A percentile compares a stretch with the other conserved stretches of the same genome.
phyloP scores from a whole-genome alignment of 495 filamentous ascomycete genomes.

The Podospora australis region DNA sequence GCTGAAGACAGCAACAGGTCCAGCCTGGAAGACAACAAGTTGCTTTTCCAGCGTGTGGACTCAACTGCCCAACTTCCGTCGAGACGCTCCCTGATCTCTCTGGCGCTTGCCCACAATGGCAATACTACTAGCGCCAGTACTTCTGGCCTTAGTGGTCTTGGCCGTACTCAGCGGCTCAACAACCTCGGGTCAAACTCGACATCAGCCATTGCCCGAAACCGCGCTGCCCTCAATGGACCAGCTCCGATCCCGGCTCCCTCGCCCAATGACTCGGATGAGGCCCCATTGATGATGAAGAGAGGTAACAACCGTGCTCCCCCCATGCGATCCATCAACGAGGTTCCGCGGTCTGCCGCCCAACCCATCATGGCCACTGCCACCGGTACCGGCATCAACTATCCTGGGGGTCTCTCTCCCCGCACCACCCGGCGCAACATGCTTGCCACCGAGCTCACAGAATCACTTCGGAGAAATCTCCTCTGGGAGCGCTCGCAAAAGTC shows the following conservation, averaged over 20 bases:
- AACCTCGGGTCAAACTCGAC: constrained; percentile 70
- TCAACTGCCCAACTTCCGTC: constrained; percentile 81
- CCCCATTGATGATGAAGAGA: constrained; percentile 60
- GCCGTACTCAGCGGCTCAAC: constrained; percentile 56
- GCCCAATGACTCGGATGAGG: constrained; percentile 61
- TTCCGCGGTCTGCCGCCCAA: constrained; percentile 63
- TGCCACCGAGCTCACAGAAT: constrained; percentile 69
- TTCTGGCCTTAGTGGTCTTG: too few species aligned
- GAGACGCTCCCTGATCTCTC: constrained; percentile 80
- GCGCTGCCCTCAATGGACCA: constrained; percentile 64
- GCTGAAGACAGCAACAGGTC: constrained; percentile 79
- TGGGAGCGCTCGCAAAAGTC: constrained; percentile 54
- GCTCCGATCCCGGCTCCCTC: constrained; percentile 69
- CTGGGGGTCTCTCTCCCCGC: constrained; percentile 69
- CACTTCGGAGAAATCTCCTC: constrained; percentile 34
- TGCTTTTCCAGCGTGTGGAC: constrained; percentile 83
- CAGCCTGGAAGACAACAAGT: constrained; percentile 70
- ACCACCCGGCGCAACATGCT: constrained; percentile 97
- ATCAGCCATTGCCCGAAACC: constrained; percentile 67
- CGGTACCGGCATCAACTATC: constrained; percentile 54
- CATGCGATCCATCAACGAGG: constrained; percentile 54
- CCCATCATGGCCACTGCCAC: constrained; percentile 78
- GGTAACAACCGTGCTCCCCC: constrained; percentile 31
- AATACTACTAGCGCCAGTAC: background rate
- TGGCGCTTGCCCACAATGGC: constrained; percentile 63